Evolutionary conservation across 768 basidiomycete genomes (phyloP).

Genomic region (Tylopilus sp.): DNA sequence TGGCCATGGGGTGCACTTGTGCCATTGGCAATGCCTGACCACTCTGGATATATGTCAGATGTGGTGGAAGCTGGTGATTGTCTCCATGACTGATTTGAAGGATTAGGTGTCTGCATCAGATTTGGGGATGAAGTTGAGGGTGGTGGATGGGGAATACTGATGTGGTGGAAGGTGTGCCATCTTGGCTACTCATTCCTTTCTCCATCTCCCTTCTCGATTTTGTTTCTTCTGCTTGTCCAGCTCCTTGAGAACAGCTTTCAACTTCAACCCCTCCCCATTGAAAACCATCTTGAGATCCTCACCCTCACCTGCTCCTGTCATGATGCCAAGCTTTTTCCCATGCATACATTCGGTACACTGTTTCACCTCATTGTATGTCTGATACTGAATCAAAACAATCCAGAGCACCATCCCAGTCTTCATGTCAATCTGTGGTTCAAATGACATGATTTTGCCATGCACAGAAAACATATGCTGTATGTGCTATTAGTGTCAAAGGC

Average conservation of each 20-base stretch:
- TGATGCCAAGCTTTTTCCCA: conserved; percentile 55
- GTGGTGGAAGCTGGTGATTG: conserved; percentile 29
- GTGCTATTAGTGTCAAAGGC: conserved; percentile 61
- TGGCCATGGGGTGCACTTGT: conserved; percentile 26
- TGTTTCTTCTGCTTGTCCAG: conserved; percentile 48
- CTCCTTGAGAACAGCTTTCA: conserved; percentile 65
- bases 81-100: conserved; percentile 20
- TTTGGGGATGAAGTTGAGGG: conserved; percentile 26
- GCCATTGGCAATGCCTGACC: too few relatives aligned
- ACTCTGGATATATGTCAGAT: conserved; percentile 25
- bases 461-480: conserved; percentile 63
- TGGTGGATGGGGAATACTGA: conserved; percentile 7
- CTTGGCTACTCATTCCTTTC: conserved; percentile 33
- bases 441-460: conserved; percentile 59
- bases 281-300: conserved; percentile 73
- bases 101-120: conserved; percentile 24
- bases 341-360: conserved; percentile 63
- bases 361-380: conserved; percentile 63
- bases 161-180: conserved; percentile 11
- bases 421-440: conserved; percentile 77
- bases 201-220: conserved; percentile 47
- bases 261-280: conserved; percentile 67
- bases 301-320: conserved; percentile 39
- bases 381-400: conserved; percentile 70
- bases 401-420: conserved; percentile 81